These are phyloP conservation scores for Gracilaria vermiculophylla DNA, from an alignment of 23 red algal species.

Conservation along the genomic window DNA sequence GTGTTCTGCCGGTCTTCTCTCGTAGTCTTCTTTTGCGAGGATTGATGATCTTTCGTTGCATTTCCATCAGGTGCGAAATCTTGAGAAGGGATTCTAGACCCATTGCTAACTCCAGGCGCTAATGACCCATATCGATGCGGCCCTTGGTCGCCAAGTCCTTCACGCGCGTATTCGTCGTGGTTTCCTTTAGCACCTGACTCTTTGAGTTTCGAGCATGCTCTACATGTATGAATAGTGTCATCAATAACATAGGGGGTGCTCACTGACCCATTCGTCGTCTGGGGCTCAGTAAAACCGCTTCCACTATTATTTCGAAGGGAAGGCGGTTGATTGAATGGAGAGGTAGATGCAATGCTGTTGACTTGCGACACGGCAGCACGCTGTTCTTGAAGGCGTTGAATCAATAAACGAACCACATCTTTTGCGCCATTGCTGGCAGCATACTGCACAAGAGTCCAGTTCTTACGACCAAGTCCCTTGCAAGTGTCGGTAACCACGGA, in stretches of 20 bases:
- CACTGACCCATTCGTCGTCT: background rate
- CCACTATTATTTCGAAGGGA: background rate
- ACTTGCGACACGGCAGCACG: background rate
- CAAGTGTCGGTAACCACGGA: conserved; percentile 51
- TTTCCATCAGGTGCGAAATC: background rate
- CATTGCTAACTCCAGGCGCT: background rate
- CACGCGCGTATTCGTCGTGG: background rate
- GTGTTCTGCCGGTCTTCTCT: conserved; percentile 66
- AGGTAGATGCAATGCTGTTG: background rate
- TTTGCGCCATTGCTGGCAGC: conserved; percentile 72
- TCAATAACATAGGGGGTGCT: background rate
- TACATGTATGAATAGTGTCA: background rate
- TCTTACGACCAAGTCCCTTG: conserved; percentile 38
- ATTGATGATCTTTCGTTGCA: background rate
- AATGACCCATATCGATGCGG: background rate
- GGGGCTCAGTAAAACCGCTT: background rate
- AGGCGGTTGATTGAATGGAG: background rate
- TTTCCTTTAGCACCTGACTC: background rate
- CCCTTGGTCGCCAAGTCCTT: background rate
- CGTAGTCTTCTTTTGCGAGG: background rate
- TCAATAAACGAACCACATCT: conserved; percentile 80
- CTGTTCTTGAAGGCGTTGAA: conserved; percentile 70
- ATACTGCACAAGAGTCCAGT: conserved; percentile 85
- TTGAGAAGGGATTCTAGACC: background rate
- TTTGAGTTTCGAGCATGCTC: conserved; percentile 3